Evolutionary conservation across 176 grass and related monocot species (phyloP).

Genomic region (Zea luxurians): DNA sequence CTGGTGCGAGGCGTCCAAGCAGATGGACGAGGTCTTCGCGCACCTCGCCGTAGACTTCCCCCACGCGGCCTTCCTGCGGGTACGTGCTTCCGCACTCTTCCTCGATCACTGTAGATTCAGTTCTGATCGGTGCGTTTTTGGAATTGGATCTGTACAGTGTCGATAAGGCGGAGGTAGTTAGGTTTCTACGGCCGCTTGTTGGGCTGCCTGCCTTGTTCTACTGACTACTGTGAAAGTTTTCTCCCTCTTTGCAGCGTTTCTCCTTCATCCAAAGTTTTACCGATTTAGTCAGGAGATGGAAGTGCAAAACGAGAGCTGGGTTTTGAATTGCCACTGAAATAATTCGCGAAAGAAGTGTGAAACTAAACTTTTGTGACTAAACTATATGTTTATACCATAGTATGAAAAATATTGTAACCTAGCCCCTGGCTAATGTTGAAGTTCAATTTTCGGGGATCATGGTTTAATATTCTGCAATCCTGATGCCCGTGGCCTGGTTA

Average conservation of each 20-base stretch:
- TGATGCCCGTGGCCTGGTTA: neutral
- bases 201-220: neutral
- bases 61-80: conserved; percentile 72
- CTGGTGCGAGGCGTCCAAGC: conserved; percentile 98
- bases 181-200: neutral
- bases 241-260: neutral
- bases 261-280: neutral
- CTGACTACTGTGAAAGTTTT: neutral
- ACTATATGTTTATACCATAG: neutral
- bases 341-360: neutral
- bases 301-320: neutral
- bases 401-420: neutral
- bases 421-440: too few species aligned
- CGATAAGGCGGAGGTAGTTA: neutral
- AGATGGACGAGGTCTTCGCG: conserved; percentile 97
- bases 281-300: neutral
- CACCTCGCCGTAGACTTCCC: conserved; percentile 89
- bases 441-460: neutral
- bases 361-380: neutral
- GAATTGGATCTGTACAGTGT: neutral
- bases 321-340: neutral
- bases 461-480: neutral
- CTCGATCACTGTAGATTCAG: conserved; percentile 21
- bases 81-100: neutral
- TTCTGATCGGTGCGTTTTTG: too few species aligned